phyloP scores from a whole-genome alignment of 768 basidiomycete species.

The Russula dissimulans region DNA sequence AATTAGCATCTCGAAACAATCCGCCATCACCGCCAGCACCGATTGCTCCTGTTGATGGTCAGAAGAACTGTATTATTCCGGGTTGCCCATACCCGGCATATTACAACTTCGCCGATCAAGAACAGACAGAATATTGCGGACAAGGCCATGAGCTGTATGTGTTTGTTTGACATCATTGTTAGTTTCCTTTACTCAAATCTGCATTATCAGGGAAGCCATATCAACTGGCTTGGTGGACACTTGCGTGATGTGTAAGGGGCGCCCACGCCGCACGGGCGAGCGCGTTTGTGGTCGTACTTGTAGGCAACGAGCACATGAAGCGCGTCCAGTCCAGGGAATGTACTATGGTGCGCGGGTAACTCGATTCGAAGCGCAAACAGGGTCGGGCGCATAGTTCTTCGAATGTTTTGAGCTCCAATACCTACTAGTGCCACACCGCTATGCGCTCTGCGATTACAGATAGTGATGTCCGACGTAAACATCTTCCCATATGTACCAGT shows the following conservation, averaged over 20 bases:
- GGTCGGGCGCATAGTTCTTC: background rate
- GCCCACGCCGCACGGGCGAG: conserved; percentile 1
- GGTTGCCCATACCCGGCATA: conserved; percentile 5
- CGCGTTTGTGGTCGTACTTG: conserved; percentile 4
- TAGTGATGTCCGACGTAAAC: too few relatives aligned
- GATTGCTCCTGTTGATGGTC: too few relatives aligned
- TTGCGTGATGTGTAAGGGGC: conserved; percentile 6
- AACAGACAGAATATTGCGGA: conserved; percentile 15
- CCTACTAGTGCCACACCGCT: too few relatives aligned
- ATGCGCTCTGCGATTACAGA: too few relatives aligned
- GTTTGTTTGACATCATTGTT: background rate
- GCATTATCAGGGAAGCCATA: conserved; percentile 6
- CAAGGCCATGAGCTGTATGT: conserved; percentile 12
- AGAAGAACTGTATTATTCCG: background rate
- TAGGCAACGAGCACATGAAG: background rate
- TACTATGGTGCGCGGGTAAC: background rate
- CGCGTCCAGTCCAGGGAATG: background rate
- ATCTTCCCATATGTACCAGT: too few relatives aligned
- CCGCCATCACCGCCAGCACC: background rate
- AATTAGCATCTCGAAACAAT: background rate
- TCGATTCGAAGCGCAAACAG: background rate
- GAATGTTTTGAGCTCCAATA: background rate
- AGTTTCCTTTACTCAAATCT: background rate
- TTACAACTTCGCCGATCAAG: conserved; percentile 1
- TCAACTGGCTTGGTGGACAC: background rate